These are phyloP conservation scores for Rhodotorula sp. DNA, from an alignment of 1,284 basidiomycete genomes.

Conservation along the genomic window DNA sequence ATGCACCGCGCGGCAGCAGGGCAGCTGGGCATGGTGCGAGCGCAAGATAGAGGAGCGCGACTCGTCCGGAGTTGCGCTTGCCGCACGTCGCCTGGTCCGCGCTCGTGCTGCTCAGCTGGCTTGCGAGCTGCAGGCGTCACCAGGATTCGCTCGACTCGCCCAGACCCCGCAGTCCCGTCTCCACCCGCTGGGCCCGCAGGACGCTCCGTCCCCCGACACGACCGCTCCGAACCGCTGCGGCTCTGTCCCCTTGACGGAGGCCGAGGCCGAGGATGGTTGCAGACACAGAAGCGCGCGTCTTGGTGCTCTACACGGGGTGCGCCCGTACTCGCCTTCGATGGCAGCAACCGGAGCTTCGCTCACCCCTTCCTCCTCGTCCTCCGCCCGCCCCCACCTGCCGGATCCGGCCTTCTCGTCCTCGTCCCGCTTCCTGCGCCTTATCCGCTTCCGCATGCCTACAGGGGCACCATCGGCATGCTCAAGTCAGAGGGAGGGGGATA, in stretches of 20 bases:
- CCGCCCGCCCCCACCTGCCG: neutral
- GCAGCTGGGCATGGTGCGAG: no score
- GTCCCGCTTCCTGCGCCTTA: neutral
- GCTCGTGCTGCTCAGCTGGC: no score
- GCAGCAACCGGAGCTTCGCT: neutral
- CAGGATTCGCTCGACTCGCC: no score
- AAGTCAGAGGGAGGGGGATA: slow-evolving; percentile 63
- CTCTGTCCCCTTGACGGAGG: neutral
- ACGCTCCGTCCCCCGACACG: no score
- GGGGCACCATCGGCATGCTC: slow-evolving; percentile 65
- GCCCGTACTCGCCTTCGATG: slow-evolving; percentile 53
- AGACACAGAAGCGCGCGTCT: slow-evolving; percentile 70
- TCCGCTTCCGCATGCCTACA: slow-evolving; percentile 1
- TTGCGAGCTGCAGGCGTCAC: no score
- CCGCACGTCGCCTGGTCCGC: no score
- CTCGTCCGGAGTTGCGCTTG: no score
- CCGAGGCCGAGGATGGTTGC: neutral
- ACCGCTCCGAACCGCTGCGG: no score
- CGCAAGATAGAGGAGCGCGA: no score
- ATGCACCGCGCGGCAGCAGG: no score
- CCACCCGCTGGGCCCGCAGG: no score
- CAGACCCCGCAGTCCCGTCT: no score
- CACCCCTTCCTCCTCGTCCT: neutral
- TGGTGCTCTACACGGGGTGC: slow-evolving; percentile 80
- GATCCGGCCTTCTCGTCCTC: neutral